phyloP scores from a whole-genome alignment of 108 stramenopile genomes.

The Skeletonema marinoi region DNA sequence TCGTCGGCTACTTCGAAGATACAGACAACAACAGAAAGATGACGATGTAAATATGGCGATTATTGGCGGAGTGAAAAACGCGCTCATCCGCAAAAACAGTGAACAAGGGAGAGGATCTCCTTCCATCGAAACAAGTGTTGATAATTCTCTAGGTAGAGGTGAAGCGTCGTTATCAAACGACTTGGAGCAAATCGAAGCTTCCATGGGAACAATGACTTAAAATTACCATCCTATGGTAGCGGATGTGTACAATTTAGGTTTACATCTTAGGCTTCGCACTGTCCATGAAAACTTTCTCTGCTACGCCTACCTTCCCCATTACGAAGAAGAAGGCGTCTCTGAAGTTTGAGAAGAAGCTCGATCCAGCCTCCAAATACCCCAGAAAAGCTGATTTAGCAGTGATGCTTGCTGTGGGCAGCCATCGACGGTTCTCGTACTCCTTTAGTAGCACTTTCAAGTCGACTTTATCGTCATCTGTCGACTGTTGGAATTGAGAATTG shows the following conservation, averaged over 20 bases:
- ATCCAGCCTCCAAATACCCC: slow-evolving; percentile 80
- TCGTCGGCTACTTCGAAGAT: neutral
- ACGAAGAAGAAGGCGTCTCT: slow-evolving; percentile 78
- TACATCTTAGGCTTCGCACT: slow-evolving; percentile 69
- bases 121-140: neutral
- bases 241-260: neutral
- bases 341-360: slow-evolving; percentile 59
- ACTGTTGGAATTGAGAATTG: slow-evolving; percentile 36
- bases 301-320: slow-evolving; percentile 65
- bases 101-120: neutral
- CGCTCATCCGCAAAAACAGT: neutral
- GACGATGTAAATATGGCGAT: neutral
- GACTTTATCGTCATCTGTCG: neutral
- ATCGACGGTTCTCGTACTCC: slow-evolving; percentile 68
- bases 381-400: slow-evolving; percentile 71
- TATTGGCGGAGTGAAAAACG: neutral
- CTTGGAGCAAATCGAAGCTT: neutral
- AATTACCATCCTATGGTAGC: neutral
- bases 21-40: neutral
- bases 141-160: neutral
- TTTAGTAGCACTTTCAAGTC: slow-evolving; percentile 51
- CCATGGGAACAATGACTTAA: neutral
- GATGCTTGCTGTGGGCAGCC: slow-evolving; percentile 78
- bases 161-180: neutral
- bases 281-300: slow-evolving; percentile 64